A percentile compares a stretch with the other conserved stretches of the same genome.
Conservation (phyloP, 768 basidiomycete genomes). For the Rhizopogon vulgaris region DNA sequence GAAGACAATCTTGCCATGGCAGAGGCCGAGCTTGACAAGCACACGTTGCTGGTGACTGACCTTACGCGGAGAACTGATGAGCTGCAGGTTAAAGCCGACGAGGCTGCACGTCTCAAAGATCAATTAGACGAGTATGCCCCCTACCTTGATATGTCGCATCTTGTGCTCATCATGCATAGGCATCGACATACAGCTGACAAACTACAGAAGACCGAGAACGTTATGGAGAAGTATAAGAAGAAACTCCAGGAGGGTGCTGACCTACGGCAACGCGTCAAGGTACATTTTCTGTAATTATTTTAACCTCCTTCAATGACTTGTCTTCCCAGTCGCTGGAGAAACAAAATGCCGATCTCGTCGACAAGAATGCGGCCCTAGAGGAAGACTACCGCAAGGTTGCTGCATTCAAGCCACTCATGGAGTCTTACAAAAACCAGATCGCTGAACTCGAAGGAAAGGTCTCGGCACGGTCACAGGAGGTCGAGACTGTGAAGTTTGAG, state of each 20-base stretch:
- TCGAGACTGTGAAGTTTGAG: constrained; percentile 67
- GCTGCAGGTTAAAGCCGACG: constrained; percentile 69
- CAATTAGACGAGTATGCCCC: constrained; percentile 80
- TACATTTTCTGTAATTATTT: constrained; percentile 24
- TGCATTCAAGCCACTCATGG: constrained; percentile 83
- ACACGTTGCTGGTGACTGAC: constrained; percentile 60
- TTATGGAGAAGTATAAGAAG: constrained; percentile 98
- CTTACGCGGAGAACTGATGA: constrained; percentile 79
- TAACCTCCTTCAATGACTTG: background rate
- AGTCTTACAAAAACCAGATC: constrained; percentile 87
- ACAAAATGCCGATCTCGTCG: constrained; percentile 88
- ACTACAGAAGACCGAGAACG: constrained; percentile 90
- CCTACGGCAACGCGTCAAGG: constrained; percentile 81
- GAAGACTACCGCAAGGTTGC: constrained; percentile 87
- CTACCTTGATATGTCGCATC: background rate
- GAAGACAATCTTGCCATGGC: constrained; percentile 84
- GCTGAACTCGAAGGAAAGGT: constrained; percentile 71
- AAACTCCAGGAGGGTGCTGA: constrained; percentile 95
- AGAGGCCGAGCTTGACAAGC: constrained; percentile 81
- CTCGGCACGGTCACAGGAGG: constrained; percentile 60
- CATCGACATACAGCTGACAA: constrained; percentile 91
- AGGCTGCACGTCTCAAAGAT: constrained; percentile 79
- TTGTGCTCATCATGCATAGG: constrained; percentile 31
- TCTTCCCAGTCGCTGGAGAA: constrained; percentile 72
- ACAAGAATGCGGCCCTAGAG: constrained; percentile 87